These are phyloP conservation scores for Lasiosphaeris hirsuta DNA, from an alignment of 495 filamentous ascomycete species.

Conservation along the genomic window DNA sequence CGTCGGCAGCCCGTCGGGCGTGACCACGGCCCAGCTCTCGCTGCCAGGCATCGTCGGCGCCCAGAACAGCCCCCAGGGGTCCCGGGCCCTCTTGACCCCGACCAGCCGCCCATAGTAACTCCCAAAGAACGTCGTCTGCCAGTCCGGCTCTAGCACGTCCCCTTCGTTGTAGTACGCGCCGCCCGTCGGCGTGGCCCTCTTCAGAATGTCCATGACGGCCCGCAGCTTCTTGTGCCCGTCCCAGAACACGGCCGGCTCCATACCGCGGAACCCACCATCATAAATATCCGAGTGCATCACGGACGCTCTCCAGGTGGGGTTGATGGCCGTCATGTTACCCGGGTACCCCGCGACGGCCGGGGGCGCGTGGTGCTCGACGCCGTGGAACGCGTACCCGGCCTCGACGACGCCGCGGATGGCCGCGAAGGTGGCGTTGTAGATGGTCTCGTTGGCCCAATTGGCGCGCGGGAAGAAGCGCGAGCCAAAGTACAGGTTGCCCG, in stretches of 20 bases:
- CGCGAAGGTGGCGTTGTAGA: conserved; percentile 41
- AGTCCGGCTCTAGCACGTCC: conserved; percentile 54
- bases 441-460: conserved; percentile 37
- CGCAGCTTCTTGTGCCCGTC: conserved; percentile 21
- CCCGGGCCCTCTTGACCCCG: conserved; percentile 48
- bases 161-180: conserved; percentile 49
- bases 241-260: conserved; percentile 9
- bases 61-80: conserved; percentile 56
- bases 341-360: conserved; percentile 30
- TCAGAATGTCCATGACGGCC: conserved; percentile 31
- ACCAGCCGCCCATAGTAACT: conserved; percentile 49
- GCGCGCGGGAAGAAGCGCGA: conserved; percentile 49
- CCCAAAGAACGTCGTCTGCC: conserved; percentile 58
- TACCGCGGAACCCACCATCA: conserved; percentile 14
- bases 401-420: conserved; percentile 39
- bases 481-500: conserved; percentile 33
- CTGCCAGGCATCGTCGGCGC: conserved; percentile 53
- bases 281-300: conserved; percentile 53
- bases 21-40: conserved; percentile 44
- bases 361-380: conserved; percentile 38
- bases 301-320: conserved; percentile 52
- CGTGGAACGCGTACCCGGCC: conserved; percentile 39
- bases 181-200: conserved; percentile 28
- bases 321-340: conserved; percentile 43
- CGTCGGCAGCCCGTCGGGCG: conserved; percentile 29